Evolutionary conservation across 2,329 filamentous ascomycete genomes (phyloP).

Genomic region (Alternaria gaisen): DNA sequence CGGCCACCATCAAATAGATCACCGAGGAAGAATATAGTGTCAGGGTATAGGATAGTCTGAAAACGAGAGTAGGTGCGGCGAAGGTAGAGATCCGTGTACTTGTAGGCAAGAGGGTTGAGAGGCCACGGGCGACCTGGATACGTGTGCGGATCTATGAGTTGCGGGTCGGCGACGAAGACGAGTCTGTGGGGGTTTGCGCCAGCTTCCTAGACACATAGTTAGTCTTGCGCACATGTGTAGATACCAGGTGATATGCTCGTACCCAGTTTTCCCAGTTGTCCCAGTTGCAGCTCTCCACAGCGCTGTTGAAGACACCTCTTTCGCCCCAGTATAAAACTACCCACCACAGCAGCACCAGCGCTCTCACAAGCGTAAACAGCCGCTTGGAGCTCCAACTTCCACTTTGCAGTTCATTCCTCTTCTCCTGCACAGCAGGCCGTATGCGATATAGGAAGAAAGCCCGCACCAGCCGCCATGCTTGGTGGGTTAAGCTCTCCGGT

Average conservation of each 20-base stretch:
- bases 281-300: slow-evolving; percentile 80
- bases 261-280: slow-evolving; percentile 93
- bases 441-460: slow-evolving; percentile 44
- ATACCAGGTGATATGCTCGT: slow-evolving; percentile 23
- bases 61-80: slow-evolving; percentile 81
- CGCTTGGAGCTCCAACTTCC: slow-evolving; percentile 36
- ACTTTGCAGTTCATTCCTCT: slow-evolving; percentile 20
- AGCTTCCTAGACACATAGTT: slow-evolving; percentile 66
- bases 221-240: slow-evolving; percentile 10
- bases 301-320: slow-evolving; percentile 75
- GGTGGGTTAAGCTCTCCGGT: slow-evolving; percentile 45
- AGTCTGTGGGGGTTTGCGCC: slow-evolving; percentile 83
- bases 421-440: slow-evolving; percentile 33
- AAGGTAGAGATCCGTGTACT: slow-evolving; percentile 90
- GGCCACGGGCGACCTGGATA: slow-evolving; percentile 85
- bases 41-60: slow-evolving; percentile 78
- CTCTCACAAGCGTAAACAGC: slow-evolving; percentile 43
- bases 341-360: slow-evolving; percentile 77
- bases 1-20: slow-evolving; percentile 95
- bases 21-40: slow-evolving; percentile 89
- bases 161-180: slow-evolving; percentile 86
- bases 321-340: slow-evolving; percentile 85
- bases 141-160: slow-evolving; percentile 93
- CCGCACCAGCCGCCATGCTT: slow-evolving; percentile 39
- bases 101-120: slow-evolving; percentile 70